phyloP scores from a whole-genome alignment of 192 early-diverging fungal species.

The Coemansia pectinata region DNA sequence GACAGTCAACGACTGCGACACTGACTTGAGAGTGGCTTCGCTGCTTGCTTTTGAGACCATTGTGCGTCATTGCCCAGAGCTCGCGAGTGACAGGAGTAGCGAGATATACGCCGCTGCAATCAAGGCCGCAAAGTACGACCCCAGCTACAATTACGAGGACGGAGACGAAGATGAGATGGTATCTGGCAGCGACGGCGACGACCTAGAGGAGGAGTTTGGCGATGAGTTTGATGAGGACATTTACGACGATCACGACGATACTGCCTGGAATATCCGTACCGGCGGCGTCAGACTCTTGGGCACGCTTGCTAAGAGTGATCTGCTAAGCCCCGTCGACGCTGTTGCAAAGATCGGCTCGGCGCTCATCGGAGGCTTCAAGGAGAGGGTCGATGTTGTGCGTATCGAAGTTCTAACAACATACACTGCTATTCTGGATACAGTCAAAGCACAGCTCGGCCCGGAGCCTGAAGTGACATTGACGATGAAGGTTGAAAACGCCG shows the following conservation, averaged over 20 bases:
- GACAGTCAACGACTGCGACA: constrained; percentile 26
- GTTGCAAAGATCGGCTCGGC: constrained; percentile 24
- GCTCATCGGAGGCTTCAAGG: constrained; percentile 31
- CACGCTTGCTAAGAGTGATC: constrained; percentile 27
- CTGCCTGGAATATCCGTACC: constrained; percentile 44
- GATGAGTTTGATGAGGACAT: constrained; percentile 47
- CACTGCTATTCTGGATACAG: constrained; percentile 16
- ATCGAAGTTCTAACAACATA: constrained; percentile 38
- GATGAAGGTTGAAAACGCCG: constrained; percentile 28
- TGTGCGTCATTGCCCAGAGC: constrained; percentile 22
- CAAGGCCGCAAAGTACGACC: constrained; percentile 33
- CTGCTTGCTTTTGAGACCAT: constrained; percentile 44
- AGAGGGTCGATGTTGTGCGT: constrained; percentile 51
- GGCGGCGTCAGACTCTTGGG: constrained; percentile 46
- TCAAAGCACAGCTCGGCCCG: neutral
- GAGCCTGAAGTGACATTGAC: neutral
- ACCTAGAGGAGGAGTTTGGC: constrained; percentile 40
- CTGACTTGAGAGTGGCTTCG: constrained; percentile 32
- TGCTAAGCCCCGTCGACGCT: constrained; percentile 12
- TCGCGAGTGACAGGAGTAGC: constrained; percentile 8
- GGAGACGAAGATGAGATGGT: constrained; percentile 23
- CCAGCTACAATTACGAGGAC: constrained; percentile 46
- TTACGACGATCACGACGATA: constrained; percentile 50
- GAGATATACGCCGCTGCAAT: constrained; percentile 29
- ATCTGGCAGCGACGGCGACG: constrained; percentile 31